Percentiles rank a stretch among this genome's conserved stretches.
phyloP scores from a whole-genome alignment of 345 rosid species.

The Dipteronia dyeriana region DNA sequence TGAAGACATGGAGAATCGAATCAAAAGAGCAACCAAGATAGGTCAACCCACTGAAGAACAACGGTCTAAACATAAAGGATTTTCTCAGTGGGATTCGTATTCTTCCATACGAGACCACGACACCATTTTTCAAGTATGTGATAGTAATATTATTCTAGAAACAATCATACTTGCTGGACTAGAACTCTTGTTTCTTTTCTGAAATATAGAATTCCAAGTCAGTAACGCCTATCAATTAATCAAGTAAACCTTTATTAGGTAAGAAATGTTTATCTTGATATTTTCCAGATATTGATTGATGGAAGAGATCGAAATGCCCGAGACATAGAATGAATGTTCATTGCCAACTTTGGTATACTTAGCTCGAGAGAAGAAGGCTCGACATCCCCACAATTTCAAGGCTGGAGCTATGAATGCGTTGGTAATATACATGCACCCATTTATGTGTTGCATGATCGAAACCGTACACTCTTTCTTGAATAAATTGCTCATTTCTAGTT shows the following conservation, averaged over 20 bases:
- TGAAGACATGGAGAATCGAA: slow-evolving; percentile 50
- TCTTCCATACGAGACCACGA: slow-evolving; percentile 51
- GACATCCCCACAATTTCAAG: slow-evolving; percentile 70
- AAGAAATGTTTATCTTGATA: background rate
- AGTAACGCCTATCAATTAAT: background rate
- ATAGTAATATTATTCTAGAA: background rate
- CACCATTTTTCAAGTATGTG: slow-evolving; percentile 59
- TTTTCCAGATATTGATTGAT: slow-evolving; percentile 54
- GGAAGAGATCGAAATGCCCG: slow-evolving; percentile 36
- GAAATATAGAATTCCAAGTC: background rate
- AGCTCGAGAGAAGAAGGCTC: slow-evolving; percentile 76
- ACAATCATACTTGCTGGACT: background rate
- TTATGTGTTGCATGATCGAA: too few species aligned
- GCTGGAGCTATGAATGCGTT: slow-evolving; percentile 90
- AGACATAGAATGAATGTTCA: slow-evolving; percentile 30
- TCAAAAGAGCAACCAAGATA: slow-evolving; percentile 33
- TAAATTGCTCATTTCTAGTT: background rate
- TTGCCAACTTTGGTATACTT: slow-evolving; percentile 72
- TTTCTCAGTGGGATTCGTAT: slow-evolving; percentile 56
- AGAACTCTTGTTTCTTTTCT: slow-evolving; percentile 8
- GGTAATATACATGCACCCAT: slow-evolving; percentile 31
- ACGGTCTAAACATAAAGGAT: slow-evolving; percentile 37
- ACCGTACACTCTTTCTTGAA: background rate
- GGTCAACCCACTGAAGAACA: slow-evolving; percentile 44
- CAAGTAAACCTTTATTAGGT: background rate